Evolutionary conservation across 2,329 filamentous ascomycete genomes (phyloP).

Genomic region (Capronia epimyces): DNA sequence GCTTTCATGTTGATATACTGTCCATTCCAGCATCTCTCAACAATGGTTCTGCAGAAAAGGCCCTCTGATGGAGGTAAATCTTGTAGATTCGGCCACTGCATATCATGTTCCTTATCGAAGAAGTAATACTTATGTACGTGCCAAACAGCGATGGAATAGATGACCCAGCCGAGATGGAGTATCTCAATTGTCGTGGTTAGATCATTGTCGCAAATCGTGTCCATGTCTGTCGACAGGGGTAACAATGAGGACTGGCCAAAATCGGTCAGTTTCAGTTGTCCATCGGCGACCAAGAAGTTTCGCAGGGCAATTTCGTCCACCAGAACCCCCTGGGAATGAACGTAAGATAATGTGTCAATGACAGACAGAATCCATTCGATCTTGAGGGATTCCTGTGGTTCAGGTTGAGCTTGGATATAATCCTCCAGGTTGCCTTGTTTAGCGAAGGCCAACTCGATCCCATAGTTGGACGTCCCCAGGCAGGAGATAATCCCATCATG

Average conservation of each 20-base stretch:
- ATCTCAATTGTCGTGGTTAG: conserved; percentile 5
- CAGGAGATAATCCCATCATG: conserved; percentile 23
- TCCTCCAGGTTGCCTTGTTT: conserved; percentile 21
- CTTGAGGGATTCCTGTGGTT: conserved; percentile 20
- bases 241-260: conserved; percentile 6
- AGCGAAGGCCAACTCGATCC: conserved; percentile 24
- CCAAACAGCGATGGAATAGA: conserved; percentile 7
- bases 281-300: conserved; percentile 20
- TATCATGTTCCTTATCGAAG: conserved; percentile 1
- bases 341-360: conserved; percentile 8
- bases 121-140: conserved; percentile 5
- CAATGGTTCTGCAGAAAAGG: conserved; percentile 3
- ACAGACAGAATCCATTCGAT: conserved; percentile 21
- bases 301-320: conserved; percentile 25
- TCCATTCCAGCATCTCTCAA: conserved; percentile 7
- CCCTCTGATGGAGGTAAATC: conserved; percentile 1
- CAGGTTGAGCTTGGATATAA: conserved; percentile 20
- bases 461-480: conserved; percentile 22
- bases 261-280: conserved; percentile 6
- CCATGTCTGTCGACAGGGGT: conserved; percentile 5
- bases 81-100: conserved; percentile 4
- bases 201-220: conserved; percentile 7
- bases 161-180: conserved; percentile 6
- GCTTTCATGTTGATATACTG: background rate
- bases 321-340: conserved; percentile 12